Base-by-base conservation (phyloP, 306 rosid species). In the Datisca glomerata region DNA sequence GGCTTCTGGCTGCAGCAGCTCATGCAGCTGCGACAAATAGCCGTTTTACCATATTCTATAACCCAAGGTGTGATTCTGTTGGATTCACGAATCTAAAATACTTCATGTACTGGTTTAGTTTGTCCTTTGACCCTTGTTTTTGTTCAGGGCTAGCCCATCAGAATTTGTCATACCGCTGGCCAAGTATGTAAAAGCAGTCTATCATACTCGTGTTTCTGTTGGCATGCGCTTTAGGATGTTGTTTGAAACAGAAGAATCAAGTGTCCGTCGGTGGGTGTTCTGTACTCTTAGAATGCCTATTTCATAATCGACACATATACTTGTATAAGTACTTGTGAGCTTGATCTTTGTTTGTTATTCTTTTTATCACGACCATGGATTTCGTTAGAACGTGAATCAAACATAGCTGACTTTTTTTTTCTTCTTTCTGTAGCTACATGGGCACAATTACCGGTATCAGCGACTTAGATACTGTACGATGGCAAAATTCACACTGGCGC, bases 1-100 rank as follows among this genome's bases (percentile, higher is more conserved):
- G 98, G 54, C 98, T 91, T 70, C 98, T 91, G 64, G 98, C 98
- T 52, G 98, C 98, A 6, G 98, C 98, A 45, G 96, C 98, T 55
- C 98, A 91, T 38, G 98, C 98, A 39, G 98, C 96, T 56, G 81
- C 93, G 41, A 91, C 98, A 47, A 91, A 71, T 31, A 91, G 98
- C 46, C 96, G 85, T 16, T 91, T 91, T 67, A 91, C 96, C 64
- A 85, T 91, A 65, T 91, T 84, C 69, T 91, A 75, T 60, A 91
- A 91, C 55, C 98, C 98, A 51, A 86, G 96, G 98, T 91, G 71
- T 31, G 41, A 8, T 5, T 24, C 18, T 8, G 3, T 24, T 7
- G 12, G 57, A 12, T 20, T 23, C 9, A 2, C 29, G 13, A 14
- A 23, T 22, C 28, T 24, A 21, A 20, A 25, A 18, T 51, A 37